Percentiles rank a stretch among this genome's conserved stretches.
Evolutionary conservation across 495 filamentous ascomycete species (phyloP).

Genomic region (Aspergillus heteromorphus): DNA sequence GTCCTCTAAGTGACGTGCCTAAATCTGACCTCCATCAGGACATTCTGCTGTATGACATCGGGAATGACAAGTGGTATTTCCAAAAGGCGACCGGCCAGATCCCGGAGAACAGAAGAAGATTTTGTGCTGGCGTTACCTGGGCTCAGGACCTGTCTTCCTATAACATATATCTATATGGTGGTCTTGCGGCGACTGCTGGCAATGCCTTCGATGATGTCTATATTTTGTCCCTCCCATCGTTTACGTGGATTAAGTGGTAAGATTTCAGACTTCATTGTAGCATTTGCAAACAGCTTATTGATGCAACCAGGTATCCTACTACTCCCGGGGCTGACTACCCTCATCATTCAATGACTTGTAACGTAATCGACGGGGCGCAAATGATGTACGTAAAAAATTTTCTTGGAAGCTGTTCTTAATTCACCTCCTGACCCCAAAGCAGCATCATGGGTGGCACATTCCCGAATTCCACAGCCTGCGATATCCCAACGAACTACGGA

Average conservation of each 20-base stretch:
- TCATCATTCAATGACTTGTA: slow-evolving; percentile 5
- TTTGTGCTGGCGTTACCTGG: slow-evolving; percentile 8
- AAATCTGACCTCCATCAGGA: too few relatives aligned
- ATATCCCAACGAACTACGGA: slow-evolving; percentile 1
- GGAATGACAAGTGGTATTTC: slow-evolving; percentile 7
- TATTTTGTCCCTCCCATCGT: slow-evolving; percentile 3
- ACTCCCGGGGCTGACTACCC: neutral
- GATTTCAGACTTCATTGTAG: too few relatives aligned
- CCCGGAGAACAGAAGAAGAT: slow-evolving; percentile 1
- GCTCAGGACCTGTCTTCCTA: slow-evolving; percentile 6
- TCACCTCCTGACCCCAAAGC: neutral
- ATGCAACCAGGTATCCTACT: neutral
- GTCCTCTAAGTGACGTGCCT: too few relatives aligned
- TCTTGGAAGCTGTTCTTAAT: neutral
- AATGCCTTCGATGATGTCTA: slow-evolving; percentile 6
- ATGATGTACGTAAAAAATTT: slow-evolving; percentile 12
- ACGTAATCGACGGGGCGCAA: slow-evolving; percentile 2
- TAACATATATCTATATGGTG: slow-evolving; percentile 10
- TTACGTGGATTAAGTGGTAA: slow-evolving; percentile 9
- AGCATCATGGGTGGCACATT: slow-evolving; percentile 8
- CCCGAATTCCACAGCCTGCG: slow-evolving; percentile 4
- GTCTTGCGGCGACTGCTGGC: neutral
- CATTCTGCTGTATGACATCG: slow-evolving; percentile 8
- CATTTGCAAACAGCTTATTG: too few relatives aligned
- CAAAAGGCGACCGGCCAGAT: slow-evolving; percentile 9